Percentiles rank a stretch among this genome's conserved stretches.
phyloP scores from a whole-genome alignment of 345 rosid species.

The Lepidium africanum region DNA sequence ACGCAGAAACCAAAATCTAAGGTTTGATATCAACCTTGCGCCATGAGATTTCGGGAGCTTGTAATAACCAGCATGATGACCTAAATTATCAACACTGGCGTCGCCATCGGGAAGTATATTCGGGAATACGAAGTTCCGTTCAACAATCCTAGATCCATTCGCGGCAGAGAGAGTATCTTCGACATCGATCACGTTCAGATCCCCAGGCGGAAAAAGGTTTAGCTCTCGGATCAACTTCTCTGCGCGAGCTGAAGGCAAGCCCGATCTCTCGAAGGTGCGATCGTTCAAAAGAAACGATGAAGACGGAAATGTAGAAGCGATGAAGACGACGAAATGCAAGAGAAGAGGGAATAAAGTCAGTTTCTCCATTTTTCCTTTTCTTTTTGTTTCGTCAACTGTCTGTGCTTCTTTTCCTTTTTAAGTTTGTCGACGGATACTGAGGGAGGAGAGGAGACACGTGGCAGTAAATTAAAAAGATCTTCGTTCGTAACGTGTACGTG shows the following conservation, averaged over 20 bases:
- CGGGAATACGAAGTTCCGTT: conserved; percentile 64
- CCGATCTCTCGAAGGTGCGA: conserved; percentile 32
- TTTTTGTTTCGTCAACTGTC: neutral
- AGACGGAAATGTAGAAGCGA: conserved; percentile 13
- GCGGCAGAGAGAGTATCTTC: conserved; percentile 9
- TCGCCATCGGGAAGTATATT: conserved; percentile 33
- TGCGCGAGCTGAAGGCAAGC: conserved; percentile 60
- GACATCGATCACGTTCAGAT: conserved; percentile 44
- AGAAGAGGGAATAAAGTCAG: conserved; percentile 14
- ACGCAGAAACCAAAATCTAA: neutral
- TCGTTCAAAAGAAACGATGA: conserved; percentile 32
- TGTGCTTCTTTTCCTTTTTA: neutral
- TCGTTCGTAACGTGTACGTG: neutral
- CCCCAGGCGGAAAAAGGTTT: conserved; percentile 71
- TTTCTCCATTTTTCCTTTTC: conserved; percentile 34
- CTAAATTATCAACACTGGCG: conserved; percentile 53
- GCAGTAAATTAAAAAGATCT: neutral
- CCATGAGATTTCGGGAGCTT: conserved; percentile 66
- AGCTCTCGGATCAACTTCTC: conserved; percentile 77
- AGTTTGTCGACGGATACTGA: neutral
- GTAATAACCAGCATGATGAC: conserved; percentile 96
- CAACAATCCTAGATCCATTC: conserved; percentile 40
- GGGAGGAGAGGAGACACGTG: conserved; percentile 1
- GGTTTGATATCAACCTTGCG: conserved; percentile 47
- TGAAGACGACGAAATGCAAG: conserved; percentile 16